phyloP scores from a whole-genome alignment of 805 yeast genomes.

The Suhomyces canberraensis region DNA sequence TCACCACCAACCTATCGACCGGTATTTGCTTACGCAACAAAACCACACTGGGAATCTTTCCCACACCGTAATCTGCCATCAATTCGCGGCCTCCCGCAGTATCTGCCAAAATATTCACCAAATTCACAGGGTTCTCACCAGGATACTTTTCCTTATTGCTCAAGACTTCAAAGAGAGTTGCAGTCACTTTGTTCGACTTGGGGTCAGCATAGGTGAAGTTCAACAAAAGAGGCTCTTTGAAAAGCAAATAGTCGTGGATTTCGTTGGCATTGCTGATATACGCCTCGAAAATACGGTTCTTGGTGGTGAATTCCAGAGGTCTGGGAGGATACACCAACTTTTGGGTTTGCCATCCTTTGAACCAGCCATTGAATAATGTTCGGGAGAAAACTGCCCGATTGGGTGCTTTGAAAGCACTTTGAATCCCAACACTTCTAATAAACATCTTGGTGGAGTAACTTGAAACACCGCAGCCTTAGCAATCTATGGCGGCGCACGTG shows the following conservation, averaged over 20 bases:
- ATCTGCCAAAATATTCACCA: slow-evolving; percentile 73
- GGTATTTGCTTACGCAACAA: slow-evolving; percentile 66
- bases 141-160: slow-evolving; percentile 21
- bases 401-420: too few relatives aligned
- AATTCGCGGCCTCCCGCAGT: slow-evolving; percentile 60
- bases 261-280: slow-evolving; percentile 56
- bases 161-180: slow-evolving; percentile 47
- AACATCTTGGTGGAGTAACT: too few relatives aligned
- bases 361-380: slow-evolving; percentile 9
- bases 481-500: too few relatives aligned
- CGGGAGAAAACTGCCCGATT: too few relatives aligned
- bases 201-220: slow-evolving; percentile 73
- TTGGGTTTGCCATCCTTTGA: slow-evolving; percentile 14
- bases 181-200: slow-evolving; percentile 59
- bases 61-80: slow-evolving; percentile 52
- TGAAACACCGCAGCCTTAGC: too few relatives aligned
- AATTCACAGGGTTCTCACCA: slow-evolving; percentile 42
- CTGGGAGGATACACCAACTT: slow-evolving; percentile 40
- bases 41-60: slow-evolving; percentile 62
- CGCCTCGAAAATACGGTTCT: slow-evolving; percentile 36
- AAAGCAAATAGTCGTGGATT: slow-evolving; percentile 49
- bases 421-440: too few relatives aligned
- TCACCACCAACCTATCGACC: slow-evolving; percentile 26
- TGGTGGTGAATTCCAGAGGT: slow-evolving; percentile 34
- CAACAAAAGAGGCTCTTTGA: slow-evolving; percentile 60